Percentiles rank a stretch among this genome's conserved stretches.
Conservation (phyloP, 805 yeast species). For the Isabelozyma pseudorhagii region DNA sequence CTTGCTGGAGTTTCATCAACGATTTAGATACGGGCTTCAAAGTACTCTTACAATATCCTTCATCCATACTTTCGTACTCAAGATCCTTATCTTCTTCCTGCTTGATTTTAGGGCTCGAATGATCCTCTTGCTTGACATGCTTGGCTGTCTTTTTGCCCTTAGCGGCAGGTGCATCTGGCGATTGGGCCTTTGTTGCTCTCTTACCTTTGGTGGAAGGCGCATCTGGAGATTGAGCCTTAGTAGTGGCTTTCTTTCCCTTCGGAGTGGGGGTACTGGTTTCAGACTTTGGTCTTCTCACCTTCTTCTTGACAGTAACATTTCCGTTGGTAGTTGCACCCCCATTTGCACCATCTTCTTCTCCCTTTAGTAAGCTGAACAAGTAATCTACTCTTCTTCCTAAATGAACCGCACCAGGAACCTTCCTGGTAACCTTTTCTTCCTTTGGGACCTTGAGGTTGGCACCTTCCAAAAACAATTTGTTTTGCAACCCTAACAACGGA, state of each 20-base stretch:
- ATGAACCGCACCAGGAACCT: conserved; percentile 90
- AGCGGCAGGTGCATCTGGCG: conserved; percentile 8
- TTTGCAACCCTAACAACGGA: conserved; percentile 81
- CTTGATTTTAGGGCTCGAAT: conserved; percentile 3
- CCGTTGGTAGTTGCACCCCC: conserved; percentile 2
- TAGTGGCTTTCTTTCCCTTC: conserved; percentile 11
- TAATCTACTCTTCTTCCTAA: conserved; percentile 90
- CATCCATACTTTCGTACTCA: conserved; percentile 80
- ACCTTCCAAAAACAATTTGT: conserved; percentile 69
- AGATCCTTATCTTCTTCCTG: conserved; percentile 30
- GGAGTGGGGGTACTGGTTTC: conserved; percentile 11
- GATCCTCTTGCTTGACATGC: conserved; percentile 6
- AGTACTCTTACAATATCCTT: conserved; percentile 55
- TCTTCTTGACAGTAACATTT: conserved; percentile 13
- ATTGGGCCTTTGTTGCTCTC: conserved; percentile 5
- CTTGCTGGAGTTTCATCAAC: conserved; percentile 62
- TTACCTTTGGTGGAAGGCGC: conserved; percentile 5
- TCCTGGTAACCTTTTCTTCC: conserved; percentile 45
- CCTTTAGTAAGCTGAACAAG: conserved; percentile 66
- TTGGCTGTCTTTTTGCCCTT: conserved; percentile 3
- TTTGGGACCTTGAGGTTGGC: conserved; percentile 12
- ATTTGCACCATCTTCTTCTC: conserved; percentile 40
- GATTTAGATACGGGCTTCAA: conserved; percentile 69
- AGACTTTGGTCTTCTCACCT: conserved; percentile 12
- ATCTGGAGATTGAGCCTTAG: conserved; percentile 16